Base-by-base conservation (phyloP, 169 alveolate species). In the Eimeria acervulina region DNA sequence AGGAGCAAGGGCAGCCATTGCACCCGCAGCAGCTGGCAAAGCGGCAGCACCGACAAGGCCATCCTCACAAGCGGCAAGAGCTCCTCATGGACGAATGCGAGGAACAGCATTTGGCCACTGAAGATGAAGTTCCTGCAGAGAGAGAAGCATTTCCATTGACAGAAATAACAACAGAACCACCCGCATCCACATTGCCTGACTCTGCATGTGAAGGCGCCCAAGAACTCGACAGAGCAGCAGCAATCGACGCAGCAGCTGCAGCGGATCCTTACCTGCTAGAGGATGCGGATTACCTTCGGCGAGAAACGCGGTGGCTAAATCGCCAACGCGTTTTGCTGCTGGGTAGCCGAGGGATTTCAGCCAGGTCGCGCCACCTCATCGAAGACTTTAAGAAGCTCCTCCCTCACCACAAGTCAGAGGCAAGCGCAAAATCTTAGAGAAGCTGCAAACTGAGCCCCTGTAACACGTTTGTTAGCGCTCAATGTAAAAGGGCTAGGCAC, bases 331-430 rank as follows among this genome's bases (percentile, higher is more conserved):
- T 99, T 19, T 97, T 99, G 95, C 98, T 99, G 47, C 98, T 99
- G 55, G 98, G 99, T 66, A 98, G 99, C 36, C 98, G 99, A 55
- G 99, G 99, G 70, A 98, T 99, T 28, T 97, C 99, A 38, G 98
- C 98, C 78, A 97, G 99, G 94, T 98, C 99, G 74, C 97, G 99
- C 90, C 99, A 99, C 94, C 97, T 99, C 81, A 97, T 99, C 95
- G 98, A 97, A 55, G 99, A 99, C 96, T 91, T 99, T 44, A 97
- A 98, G 94, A 97, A 98, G 95, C 97, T 99, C 87, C 97, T 99
- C 51, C 99, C 99, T 33, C 99, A 99, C 97, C 99, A 99, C 96
- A 99, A 99, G 96, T 97, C 99, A 89, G 99, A 99, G 97, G 99
- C 97, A 90, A 66, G 95, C 55, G 15, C 26, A 38, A n/a, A 40